phyloP scores from a whole-genome alignment of 2,329 filamentous ascomycete genomes.

The Colletotrichum plurivorum region DNA sequence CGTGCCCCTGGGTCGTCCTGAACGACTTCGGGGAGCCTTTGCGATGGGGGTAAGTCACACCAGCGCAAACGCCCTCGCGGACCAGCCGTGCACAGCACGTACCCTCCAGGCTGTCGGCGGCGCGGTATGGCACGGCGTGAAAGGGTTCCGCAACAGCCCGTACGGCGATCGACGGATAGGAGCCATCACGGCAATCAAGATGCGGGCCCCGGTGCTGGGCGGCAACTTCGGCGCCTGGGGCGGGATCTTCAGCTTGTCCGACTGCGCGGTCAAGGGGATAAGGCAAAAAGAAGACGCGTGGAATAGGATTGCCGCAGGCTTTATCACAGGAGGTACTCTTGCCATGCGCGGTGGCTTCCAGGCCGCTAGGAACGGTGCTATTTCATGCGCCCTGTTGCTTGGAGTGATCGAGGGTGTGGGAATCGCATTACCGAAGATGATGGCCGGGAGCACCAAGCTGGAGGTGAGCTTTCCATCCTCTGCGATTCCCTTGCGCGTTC shows the following conservation, averaged over 20 bases:
- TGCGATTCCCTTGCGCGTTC: no score
- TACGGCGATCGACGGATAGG: conserved; percentile 97
- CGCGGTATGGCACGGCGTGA: conserved; percentile 96
- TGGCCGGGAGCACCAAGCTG: conserved; percentile 88
- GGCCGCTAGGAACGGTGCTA: conserved; percentile 92
- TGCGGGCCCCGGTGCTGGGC: conserved; percentile 93
- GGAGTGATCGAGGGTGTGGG: conserved; percentile 90
- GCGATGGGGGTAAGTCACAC: conserved; percentile 84
- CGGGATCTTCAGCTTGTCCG: conserved; percentile 84
- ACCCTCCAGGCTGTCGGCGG: conserved; percentile 57
- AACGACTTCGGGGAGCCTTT: conserved; percentile 99
- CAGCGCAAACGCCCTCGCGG: neutral
- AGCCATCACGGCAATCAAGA: conserved; percentile 96
- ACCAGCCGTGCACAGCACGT: no score
- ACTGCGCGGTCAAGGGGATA: conserved; percentile 95
- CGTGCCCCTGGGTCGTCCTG: conserved; percentile 95
- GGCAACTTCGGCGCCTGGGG: conserved; percentile 98
- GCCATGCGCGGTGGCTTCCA: conserved; percentile 91
- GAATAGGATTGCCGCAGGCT: conserved; percentile 90
- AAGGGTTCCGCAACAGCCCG: conserved; percentile 90
- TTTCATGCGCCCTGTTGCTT: conserved; percentile 93
- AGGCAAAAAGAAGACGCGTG: conserved; percentile 98
- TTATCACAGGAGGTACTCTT: conserved; percentile 93
- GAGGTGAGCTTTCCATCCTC: conserved; percentile 66
- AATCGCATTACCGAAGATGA: conserved; percentile 94